Base-by-base conservation (phyloP, 2,329 filamentous ascomycete species). In the Ascocoryne sarcoides region DNA sequence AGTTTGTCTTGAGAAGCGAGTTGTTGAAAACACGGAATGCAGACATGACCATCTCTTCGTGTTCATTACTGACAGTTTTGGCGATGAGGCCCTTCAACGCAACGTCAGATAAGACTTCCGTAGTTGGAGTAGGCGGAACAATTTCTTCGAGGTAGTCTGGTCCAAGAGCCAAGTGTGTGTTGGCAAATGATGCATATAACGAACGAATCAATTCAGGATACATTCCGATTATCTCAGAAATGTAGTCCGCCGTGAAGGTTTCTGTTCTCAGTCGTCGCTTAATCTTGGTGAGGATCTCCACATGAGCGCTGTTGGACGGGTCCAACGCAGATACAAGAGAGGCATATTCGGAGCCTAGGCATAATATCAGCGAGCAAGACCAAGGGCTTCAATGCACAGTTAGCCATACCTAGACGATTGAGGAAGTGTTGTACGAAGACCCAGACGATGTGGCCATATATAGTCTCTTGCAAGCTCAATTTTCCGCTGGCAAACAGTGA, bases 361-460 rank as follows among this genome's bases (percentile, higher is more conserved):
- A n/a, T n/a, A 15, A 20, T 20, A 20, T 29, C 32, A 40, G 37
- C 38, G 17, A 38, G 40, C 17, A 5, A 26, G 29, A 9, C n/a
- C 9, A 31, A 20, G 31, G 37, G 18, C 23, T 15, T 32, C n/a
- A 37, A 31, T 9, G n/a, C 20, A 10, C 4, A 10, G 2, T 9
- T 16, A 10, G 21, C 14, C 47, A 18, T 55, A 53, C 81, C 90
- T 14, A 98, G 75, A 48, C 92, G 82, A 69, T 98, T 98, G 54
- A 98, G 72, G 74, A 98, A 98, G 65, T 98, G 92, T 59, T 94
- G 88, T 28, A 95, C 84, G 58, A 95, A 98, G 21, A 96, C 88
- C 85, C 90, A 95, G 5, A 93, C 86, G 60, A 86, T 95, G 67
- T 98, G 92, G 19, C 88, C 89, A 61, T 98, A 98, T 56, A 95